Evolutionary conservation across 2,329 filamentous ascomycete genomes (phyloP), one percentile per base, ranked within the genome.

Genomic region (Botrytis byssoidea): DNA sequence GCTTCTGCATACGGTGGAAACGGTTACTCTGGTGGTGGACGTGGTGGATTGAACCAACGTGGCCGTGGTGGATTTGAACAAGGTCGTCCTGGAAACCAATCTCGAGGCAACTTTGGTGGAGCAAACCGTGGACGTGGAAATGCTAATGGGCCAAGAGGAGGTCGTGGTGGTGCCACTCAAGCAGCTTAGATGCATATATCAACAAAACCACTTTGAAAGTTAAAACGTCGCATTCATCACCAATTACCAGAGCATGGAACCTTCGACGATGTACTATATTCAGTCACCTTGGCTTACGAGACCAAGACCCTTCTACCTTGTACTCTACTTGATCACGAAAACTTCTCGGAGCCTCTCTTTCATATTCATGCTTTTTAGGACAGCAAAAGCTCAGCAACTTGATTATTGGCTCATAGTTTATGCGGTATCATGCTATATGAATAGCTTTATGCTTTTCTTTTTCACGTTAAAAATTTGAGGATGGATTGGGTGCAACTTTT

Each of bases 1-100:
- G 85, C 90, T 64, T 88, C 86, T 76, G 89, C 90, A 72, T 93
- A 91, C 77, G 92, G 91, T 71, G 90, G 92, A 74, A 89, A 89
- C 81, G 92, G 90, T 83, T 90, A 89, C 81, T 86, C 86, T 78
- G 83, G 88, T 78, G 83, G 88, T 75, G 87, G 86, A 77, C 89
- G 92, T 75, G 91, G 91, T 70, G 88, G 88, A 76, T 79, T 83
- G 68, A 85, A 88, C 77, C 86, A 87, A 77, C 89, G 91, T 79
- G 90, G 91, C 75, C 91, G 92, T 80, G 91, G 91, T 77, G 88
- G 88, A 57, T 89, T 87, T 75, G 90, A 92, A 72, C 84, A 85
- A 73, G 86, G 89, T 78, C 90, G 91, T 74, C 74, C 76, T 73
- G 75, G 75, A 25, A 75, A 74, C 48, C 76, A 78, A 72, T 75